Percentiles rank a stretch among this genome's conserved stretches.
phyloP scores from a whole-genome alignment of 805 yeast species.

The Teunomyces cretensis region DNA sequence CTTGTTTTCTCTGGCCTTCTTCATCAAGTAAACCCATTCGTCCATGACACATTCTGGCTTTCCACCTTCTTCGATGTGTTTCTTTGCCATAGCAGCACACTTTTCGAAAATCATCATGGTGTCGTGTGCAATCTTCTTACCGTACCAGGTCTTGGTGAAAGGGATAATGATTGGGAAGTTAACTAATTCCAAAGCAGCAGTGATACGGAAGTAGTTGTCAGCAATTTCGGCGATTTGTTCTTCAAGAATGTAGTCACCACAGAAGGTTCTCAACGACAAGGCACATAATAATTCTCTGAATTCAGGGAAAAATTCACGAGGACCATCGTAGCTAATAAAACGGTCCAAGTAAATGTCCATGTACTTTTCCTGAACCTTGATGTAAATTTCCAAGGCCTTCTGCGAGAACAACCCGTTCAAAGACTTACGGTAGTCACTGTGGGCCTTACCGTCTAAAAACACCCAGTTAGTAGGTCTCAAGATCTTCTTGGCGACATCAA shows the following conservation, averaged over 20 bases:
- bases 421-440: conserved; percentile 87
- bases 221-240: conserved; percentile 86
- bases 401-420: conserved; percentile 87
- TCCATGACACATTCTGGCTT: conserved; percentile 89
- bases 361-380: conserved; percentile 80
- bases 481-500: conserved; percentile 93
- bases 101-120: conserved; percentile 88
- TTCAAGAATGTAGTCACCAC: conserved; percentile 92
- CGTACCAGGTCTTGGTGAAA: conserved; percentile 97
- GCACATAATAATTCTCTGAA: conserved; percentile 98
- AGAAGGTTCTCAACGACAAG: conserved; percentile 85
- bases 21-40: conserved; percentile 89
- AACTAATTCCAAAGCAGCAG: conserved; percentile 95
- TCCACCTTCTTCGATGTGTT: conserved; percentile 74
- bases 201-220: conserved; percentile 87
- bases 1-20: conserved; percentile 58
- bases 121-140: conserved; percentile 87
- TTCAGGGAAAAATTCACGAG: conserved; percentile 81
- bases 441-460: conserved; percentile 93
- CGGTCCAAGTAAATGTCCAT: conserved; percentile 78
- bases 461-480: conserved; percentile 98
- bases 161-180: conserved; percentile 97
- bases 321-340: conserved; percentile 64
- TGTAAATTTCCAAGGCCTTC: conserved; percentile 76
- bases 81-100: conserved; percentile 88